Conservation (phyloP, 2,329 filamentous ascomycete species). For the Xylaria hypoxylon region DNA sequence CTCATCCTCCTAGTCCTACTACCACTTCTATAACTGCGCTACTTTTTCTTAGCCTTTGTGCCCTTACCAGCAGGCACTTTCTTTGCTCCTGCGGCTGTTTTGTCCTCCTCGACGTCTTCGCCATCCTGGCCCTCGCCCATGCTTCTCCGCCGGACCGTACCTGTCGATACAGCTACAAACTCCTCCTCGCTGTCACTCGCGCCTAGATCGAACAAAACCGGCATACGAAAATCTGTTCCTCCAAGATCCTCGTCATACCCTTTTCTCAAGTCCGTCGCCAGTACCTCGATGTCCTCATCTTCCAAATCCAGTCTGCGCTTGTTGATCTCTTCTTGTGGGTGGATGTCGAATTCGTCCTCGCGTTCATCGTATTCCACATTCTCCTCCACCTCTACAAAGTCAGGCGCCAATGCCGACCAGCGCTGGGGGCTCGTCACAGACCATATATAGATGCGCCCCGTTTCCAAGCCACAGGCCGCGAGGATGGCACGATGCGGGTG, state of each 20-base stretch:
- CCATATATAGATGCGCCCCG: slow-evolving; percentile 95
- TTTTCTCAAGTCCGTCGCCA: slow-evolving; percentile 78
- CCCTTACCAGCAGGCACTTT: slow-evolving; percentile 52
- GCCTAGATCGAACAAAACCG: slow-evolving; percentile 90
- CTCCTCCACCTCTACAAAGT: slow-evolving; percentile 97
- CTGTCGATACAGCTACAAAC: slow-evolving; percentile 73
- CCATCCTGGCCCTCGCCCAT: slow-evolving; percentile 77
- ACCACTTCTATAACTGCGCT: background rate
- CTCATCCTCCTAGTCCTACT: background rate
- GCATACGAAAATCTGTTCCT: slow-evolving; percentile 82
- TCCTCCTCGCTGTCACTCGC: slow-evolving; percentile 98
- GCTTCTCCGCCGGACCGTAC: slow-evolving; percentile 89
- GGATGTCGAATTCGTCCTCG: slow-evolving; percentile 98
- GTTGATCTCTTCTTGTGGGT: slow-evolving; percentile 93
- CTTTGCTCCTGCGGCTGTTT: slow-evolving; percentile 41
- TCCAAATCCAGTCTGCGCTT: slow-evolving; percentile 90
- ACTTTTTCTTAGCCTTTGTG: slow-evolving; percentile 58
- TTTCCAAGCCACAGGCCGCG: slow-evolving; percentile 91
- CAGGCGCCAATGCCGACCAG: slow-evolving; percentile 96
- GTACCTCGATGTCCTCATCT: slow-evolving; percentile 92
- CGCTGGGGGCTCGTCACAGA: slow-evolving; percentile 94
- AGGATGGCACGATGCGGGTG: slow-evolving; percentile 89
- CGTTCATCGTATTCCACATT: slow-evolving; percentile 96
- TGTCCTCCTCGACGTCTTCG: slow-evolving; percentile 59
- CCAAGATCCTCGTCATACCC: slow-evolving; percentile 68